A percentile compares a stretch with the other conserved stretches of the same genome.
phyloP scores from a whole-genome alignment of 2,329 filamentous ascomycete species.

The Colletotrichum spaethianum region DNA sequence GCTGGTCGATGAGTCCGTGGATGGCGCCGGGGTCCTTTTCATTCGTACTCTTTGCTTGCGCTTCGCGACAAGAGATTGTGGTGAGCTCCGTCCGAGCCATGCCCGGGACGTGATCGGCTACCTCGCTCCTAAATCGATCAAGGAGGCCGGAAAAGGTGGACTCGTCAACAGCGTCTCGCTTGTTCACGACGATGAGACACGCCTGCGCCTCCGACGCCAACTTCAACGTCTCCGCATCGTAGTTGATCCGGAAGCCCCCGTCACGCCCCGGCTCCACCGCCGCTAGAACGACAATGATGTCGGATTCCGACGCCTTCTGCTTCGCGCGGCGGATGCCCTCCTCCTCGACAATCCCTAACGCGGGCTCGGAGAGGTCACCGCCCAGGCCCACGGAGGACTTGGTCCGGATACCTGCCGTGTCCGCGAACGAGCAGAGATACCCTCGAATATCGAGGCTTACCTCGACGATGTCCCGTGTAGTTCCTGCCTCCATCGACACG shows the following conservation, averaged over 20 bases:
- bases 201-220: slow-evolving; percentile 65
- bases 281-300: slow-evolving; percentile 86
- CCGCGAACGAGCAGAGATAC: slow-evolving; percentile 93
- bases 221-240: slow-evolving; percentile 68
- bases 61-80: slow-evolving; percentile 81
- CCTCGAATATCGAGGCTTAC: slow-evolving; percentile 90
- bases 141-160: slow-evolving; percentile 56
- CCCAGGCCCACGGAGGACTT: slow-evolving; percentile 42
- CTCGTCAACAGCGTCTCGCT: slow-evolving; percentile 65
- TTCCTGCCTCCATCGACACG: slow-evolving; percentile 92
- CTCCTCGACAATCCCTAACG: slow-evolving; percentile 82
- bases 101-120: slow-evolving; percentile 57
- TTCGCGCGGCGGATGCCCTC: slow-evolving; percentile 93
- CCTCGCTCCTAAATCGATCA: slow-evolving; percentile 53
- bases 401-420: slow-evolving; percentile 89
- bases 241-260: slow-evolving; percentile 60
- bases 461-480: slow-evolving; percentile 94
- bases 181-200: slow-evolving; percentile 73
- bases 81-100: slow-evolving; percentile 60
- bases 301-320: slow-evolving; percentile 84
- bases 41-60: slow-evolving; percentile 50
- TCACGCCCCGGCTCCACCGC: slow-evolving; percentile 72
- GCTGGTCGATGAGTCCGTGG: slow-evolving; percentile 74
- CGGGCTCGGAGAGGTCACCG: slow-evolving; percentile 43
- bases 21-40: slow-evolving; percentile 73